phyloP scores from a whole-genome alignment of 352 stramenopile genomes.

The Hyaloperonospora arabidopsidis region DNA sequence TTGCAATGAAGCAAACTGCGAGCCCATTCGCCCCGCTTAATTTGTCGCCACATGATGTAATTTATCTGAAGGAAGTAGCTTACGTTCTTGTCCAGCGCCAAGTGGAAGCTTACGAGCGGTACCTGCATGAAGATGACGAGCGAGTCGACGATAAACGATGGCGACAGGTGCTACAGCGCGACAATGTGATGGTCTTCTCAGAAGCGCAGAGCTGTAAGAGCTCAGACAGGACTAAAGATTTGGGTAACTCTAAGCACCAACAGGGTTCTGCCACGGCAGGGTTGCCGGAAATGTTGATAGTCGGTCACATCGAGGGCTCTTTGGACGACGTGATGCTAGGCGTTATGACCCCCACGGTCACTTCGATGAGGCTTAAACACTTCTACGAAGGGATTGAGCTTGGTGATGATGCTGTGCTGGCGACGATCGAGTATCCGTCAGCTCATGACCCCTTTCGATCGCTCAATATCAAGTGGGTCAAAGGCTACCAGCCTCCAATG shows the following conservation, averaged over 20 bases:
- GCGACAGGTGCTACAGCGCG: conserved; percentile 25
- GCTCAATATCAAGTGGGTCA: conserved; percentile 43
- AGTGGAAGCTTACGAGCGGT: conserved; percentile 24
- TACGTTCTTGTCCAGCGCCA: conserved; percentile 26
- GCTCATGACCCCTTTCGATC: conserved; percentile 37
- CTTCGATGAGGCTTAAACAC: conserved; percentile 37
- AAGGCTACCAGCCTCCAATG: conserved; percentile 20
- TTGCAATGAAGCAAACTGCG: neutral
- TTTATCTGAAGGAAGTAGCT: conserved; percentile 26
- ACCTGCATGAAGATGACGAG: conserved; percentile 23
- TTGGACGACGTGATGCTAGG: conserved; percentile 43
- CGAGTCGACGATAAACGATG: conserved; percentile 24
- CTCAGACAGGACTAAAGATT: conserved; percentile 3
- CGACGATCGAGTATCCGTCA: conserved; percentile 29
- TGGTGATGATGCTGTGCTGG: conserved; percentile 31
- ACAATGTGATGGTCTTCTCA: conserved; percentile 27
- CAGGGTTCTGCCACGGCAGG: conserved; percentile 11
- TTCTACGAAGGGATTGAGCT: conserved; percentile 33
- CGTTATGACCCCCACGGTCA: conserved; percentile 24
- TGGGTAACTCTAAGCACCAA: conserved; percentile 9
- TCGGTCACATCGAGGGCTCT: conserved; percentile 27
- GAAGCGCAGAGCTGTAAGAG: conserved; percentile 7
- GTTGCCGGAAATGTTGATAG: conserved; percentile 17
- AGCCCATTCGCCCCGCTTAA: conserved; percentile 27
- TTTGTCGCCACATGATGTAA: conserved; percentile 16